Conservation (phyloP, 2,329 filamentous ascomycete species). For the Ophiosphaerella herpotricha region DNA sequence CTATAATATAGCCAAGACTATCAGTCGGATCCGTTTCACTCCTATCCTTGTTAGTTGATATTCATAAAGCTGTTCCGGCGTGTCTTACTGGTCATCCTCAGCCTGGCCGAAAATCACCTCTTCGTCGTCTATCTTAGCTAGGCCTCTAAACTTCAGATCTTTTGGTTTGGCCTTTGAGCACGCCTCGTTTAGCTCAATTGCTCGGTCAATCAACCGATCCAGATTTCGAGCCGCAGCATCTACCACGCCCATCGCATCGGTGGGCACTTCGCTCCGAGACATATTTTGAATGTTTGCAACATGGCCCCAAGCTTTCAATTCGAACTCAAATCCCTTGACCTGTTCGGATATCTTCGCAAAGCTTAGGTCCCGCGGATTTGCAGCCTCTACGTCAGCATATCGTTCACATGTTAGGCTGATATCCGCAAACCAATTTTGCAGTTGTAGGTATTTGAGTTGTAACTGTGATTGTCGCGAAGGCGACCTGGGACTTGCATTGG, state of each 20-base stretch:
- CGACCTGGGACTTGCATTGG: slow-evolving; percentile 22
- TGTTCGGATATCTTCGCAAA: slow-evolving; percentile 30
- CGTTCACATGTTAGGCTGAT: slow-evolving; percentile 19
- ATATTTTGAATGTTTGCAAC: slow-evolving; percentile 21
- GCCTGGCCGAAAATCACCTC: slow-evolving; percentile 10
- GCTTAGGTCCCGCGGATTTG: slow-evolving; percentile 26
- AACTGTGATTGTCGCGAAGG: slow-evolving; percentile 20
- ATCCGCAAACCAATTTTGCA: slow-evolving; percentile 23
- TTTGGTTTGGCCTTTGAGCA: slow-evolving; percentile 23
- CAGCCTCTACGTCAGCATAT: slow-evolving; percentile 26
- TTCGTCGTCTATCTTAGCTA: slow-evolving; percentile 14
- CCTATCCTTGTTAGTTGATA: slow-evolving; percentile 9
- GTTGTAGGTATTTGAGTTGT: slow-evolving; percentile 19
- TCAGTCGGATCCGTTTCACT: slow-evolving; percentile 22
- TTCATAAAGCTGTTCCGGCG: background rate
- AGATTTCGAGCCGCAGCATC: slow-evolving; percentile 21
- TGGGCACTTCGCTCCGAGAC: slow-evolving; percentile 14
- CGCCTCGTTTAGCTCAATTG: slow-evolving; percentile 12
- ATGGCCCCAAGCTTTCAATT: slow-evolving; percentile 30
- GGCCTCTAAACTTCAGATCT: slow-evolving; percentile 23
- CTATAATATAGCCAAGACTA: slow-evolving; percentile 23
- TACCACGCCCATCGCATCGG: slow-evolving; percentile 13
- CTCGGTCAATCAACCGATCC: slow-evolving; percentile 17
- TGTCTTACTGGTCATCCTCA: slow-evolving; percentile 11
- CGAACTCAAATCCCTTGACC: slow-evolving; percentile 25